Evolutionary conservation across 192 early-diverging fungal genomes (phyloP), one percentile per base, ranked within the genome.

Genomic region (Coemansia sp.): DNA sequence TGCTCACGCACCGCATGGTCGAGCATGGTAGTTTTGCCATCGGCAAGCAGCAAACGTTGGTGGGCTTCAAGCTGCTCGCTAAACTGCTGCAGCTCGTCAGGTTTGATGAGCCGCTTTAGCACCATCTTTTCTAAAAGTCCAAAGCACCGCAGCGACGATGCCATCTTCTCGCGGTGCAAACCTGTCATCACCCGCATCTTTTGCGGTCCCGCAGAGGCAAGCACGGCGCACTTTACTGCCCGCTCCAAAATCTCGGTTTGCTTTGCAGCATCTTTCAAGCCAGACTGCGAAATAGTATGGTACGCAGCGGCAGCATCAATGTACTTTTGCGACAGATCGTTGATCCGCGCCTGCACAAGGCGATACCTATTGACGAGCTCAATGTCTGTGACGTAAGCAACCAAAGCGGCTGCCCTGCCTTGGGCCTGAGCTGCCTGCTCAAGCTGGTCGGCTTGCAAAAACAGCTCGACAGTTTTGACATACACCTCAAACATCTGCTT

Each of bases 111-210:
- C 3, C 94, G 88, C 72, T 92, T 94, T 42, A 96, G 75, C 58
- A 94, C 94, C 89, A 97, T 97, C 79, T 95, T 97, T 66, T 95
- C 92, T 46, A 98, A 67, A n/a, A 98, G 86, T 14, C 85, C 72
- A 50, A 86, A 91, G 36, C 83, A 76, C 5, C 89, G 82, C 19
- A 90, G 82, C n/a, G 91, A 85, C 15, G 91, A 85, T 12, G 91
- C 87, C 38, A 94, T 87, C 54, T 97, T 92, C 71, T 98, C 94
- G 65, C 92, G 94, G 77, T 96, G 91, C 22, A 99, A 77, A 3
- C 89, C 92, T 0, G 95, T 90, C 49, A 99, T 80, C 68, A 90
- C 85, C 12, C 95, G 88, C 36, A 90, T 87, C 37, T 96, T 85
- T 48, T 90, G 90, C 20, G 93, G 94, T 0, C 97, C 96, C 5